phyloP scores from a whole-genome alignment of 306 rosid genomes.

The Datisca glomerata region DNA sequence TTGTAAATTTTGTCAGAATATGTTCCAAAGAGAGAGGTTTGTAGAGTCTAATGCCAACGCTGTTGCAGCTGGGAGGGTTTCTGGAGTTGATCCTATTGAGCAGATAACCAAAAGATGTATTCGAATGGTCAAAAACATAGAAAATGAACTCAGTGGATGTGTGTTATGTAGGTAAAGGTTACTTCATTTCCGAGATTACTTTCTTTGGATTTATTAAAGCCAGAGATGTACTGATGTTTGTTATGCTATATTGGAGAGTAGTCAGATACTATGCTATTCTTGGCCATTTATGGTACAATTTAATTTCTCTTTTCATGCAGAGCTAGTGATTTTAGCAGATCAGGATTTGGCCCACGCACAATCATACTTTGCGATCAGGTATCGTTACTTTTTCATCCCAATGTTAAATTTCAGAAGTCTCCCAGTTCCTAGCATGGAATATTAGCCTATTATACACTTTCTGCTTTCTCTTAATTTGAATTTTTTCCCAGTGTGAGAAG shows the following conservation, averaged over 20 bases:
- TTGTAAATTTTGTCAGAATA: conserved; percentile 78
- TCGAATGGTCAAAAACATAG: conserved; percentile 75
- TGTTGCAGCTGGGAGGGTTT: conserved; percentile 83
- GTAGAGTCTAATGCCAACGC: conserved; percentile 60
- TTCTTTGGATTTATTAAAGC: no score
- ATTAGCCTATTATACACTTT: background rate
- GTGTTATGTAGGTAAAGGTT: conserved; percentile 81
- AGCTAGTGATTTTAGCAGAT: conserved; percentile 84
- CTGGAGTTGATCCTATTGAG: conserved; percentile 86
- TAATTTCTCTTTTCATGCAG: conserved; percentile 40
- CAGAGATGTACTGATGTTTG: no score
- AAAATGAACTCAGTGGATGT: conserved; percentile 83
- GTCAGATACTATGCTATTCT: no score
- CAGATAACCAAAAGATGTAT: conserved; percentile 81
- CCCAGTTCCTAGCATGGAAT: background rate
- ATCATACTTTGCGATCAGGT: conserved; percentile 99
- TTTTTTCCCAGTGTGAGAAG: conserved; percentile 72
- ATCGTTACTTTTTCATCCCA: conserved; percentile 6
- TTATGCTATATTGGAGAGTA: no score
- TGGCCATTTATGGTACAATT: no score
- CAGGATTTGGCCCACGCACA: conserved; percentile 98
- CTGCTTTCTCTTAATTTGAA: conserved; percentile 7
- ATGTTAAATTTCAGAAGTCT: background rate
- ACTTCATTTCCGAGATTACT: no score
- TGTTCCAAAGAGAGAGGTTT: conserved; percentile 57